Conservation (phyloP, 345 rosid species). For the Bruguiera gymnorhiza region DNA sequence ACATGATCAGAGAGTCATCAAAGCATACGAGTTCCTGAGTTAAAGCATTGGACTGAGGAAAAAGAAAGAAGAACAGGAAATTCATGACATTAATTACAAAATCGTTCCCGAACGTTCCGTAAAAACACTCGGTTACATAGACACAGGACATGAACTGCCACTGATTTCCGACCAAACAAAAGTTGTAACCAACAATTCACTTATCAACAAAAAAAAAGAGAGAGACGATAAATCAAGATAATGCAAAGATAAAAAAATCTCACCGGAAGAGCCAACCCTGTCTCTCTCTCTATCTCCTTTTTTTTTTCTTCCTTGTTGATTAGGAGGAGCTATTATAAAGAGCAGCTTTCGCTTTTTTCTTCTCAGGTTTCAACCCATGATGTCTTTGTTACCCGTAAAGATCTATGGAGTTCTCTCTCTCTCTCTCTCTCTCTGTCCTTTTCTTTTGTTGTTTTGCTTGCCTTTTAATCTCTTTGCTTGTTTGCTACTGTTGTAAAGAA, state of each 20-base stretch:
- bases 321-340: neutral
- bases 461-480: neutral
- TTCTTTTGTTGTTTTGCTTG: slow-evolving; percentile 19
- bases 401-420: neutral
- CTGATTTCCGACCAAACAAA: too few species aligned
- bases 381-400: neutral
- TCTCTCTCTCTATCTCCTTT: too few species aligned
- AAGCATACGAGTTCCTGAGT: too few species aligned
- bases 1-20: too few species aligned
- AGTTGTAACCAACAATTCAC: too few species aligned
- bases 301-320: too few species aligned
- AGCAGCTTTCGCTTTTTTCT: slow-evolving; percentile 8
- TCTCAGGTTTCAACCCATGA: slow-evolving; percentile 37
- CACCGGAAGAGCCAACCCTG: slow-evolving; percentile 9
- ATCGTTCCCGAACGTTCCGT: too few species aligned
- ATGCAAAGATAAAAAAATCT: neutral
- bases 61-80: too few species aligned
- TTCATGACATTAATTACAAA: too few species aligned
- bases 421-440: slow-evolving; percentile 11
- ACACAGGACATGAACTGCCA: too few species aligned
- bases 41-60: too few species aligned
- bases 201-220: neutral
- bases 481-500: neutral
- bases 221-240: neutral
- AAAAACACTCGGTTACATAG: neutral